Conservation (phyloP, 2,329 filamentous ascomycete genomes). For the Aspergillus sp. region DNA sequence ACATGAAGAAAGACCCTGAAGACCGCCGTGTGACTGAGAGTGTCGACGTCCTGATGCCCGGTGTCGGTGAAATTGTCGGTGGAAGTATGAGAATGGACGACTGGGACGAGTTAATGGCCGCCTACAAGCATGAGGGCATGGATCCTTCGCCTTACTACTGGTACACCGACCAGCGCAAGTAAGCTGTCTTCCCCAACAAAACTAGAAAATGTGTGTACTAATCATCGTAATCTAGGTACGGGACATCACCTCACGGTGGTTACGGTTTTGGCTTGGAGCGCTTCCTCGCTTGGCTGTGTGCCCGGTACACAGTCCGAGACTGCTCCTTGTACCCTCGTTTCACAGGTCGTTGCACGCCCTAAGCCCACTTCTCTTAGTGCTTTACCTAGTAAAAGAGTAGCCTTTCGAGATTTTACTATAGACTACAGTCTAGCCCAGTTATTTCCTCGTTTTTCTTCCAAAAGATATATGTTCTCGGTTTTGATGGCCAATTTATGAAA, state of each 20-base stretch:
- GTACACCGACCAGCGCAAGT: slow-evolving; percentile 98
- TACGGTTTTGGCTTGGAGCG: slow-evolving; percentile 92
- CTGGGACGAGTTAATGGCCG: slow-evolving; percentile 83
- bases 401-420: neutral
- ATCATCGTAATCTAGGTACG: slow-evolving; percentile 62
- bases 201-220: neutral
- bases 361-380: slow-evolving; percentile 9
- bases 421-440: neutral
- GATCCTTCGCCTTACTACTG: slow-evolving; percentile 88
- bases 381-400: neutral
- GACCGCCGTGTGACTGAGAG: slow-evolving; percentile 87
- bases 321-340: slow-evolving; percentile 53
- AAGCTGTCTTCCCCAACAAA: slow-evolving; percentile 35
- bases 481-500: neutral
- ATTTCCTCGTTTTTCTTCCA: neutral
- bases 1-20: slow-evolving; percentile 86
- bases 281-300: slow-evolving; percentile 67
- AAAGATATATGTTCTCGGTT: neutral
- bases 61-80: slow-evolving; percentile 94
- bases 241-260: slow-evolving; percentile 85
- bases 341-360: slow-evolving; percentile 52
- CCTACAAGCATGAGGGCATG: slow-evolving; percentile 84
- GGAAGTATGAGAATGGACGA: slow-evolving; percentile 95
- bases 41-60: slow-evolving; percentile 85
- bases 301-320: slow-evolving; percentile 64